These are phyloP conservation scores for Brassica incana DNA, from an alignment of 345 rosid species.

Conservation along the genomic window DNA sequence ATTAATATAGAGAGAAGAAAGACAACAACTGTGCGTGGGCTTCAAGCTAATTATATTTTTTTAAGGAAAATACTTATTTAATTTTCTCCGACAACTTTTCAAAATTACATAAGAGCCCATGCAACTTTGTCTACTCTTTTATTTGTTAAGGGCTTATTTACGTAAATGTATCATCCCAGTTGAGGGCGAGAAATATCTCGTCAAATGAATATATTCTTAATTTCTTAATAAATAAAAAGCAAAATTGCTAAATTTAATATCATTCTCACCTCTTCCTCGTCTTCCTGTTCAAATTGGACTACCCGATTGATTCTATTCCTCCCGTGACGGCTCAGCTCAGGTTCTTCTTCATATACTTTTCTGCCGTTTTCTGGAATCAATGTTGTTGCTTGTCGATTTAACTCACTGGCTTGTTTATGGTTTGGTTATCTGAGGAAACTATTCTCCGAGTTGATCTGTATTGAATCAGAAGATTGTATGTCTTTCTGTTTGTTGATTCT, in stretches of 20 bases:
- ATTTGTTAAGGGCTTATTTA: not conserved
- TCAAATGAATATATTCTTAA: too few species aligned
- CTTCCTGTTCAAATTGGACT: not conserved
- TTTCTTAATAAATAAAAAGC: too few species aligned
- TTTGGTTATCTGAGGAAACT: not conserved
- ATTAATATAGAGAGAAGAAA: not conserved
- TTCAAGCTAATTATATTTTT: not conserved
- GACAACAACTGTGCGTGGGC: not conserved
- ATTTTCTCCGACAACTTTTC: not conserved
- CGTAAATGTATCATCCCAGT: not conserved
- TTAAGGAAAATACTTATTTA: too few species aligned
- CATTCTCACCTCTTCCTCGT: not conserved
- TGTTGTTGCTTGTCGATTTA: not conserved
- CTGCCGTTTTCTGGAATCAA: too few species aligned
- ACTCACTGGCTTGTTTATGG: not conserved
- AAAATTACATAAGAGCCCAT: not conserved
- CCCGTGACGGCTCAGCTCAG: not conserved
- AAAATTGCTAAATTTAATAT: too few species aligned
- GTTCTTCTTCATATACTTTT: not conserved
- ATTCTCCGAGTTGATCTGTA: conserved; percentile 27
- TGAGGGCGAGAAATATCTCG: too few species aligned
- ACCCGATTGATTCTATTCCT: not conserved
- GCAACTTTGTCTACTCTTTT: not conserved
- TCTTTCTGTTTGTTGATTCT: not conserved
- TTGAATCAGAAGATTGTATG: not conserved